A percentile compares a stretch with the other conserved stretches of the same genome.
Evolutionary conservation across 352 stramenopile genomes (phyloP).

Genomic region (Phytopythium kandeliae): DNA sequence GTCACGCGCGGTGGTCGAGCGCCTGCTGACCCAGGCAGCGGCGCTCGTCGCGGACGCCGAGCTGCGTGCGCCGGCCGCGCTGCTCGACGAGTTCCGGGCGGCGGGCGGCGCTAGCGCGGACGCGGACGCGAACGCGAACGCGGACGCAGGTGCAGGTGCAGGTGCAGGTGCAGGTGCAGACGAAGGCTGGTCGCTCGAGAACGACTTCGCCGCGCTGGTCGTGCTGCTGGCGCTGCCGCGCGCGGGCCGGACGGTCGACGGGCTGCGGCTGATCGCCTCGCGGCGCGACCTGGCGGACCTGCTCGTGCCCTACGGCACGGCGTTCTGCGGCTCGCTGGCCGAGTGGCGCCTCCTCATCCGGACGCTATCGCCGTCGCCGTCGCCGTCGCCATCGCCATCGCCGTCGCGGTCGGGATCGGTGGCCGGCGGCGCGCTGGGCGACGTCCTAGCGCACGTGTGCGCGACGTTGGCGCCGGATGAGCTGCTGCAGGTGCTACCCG

Average conservation of each 20-base stretch:
- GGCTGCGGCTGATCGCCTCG: constrained; percentile 52
- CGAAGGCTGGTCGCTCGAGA: constrained; percentile 37
- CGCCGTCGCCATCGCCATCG: too few species aligned
- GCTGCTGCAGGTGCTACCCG: constrained; percentile 67
- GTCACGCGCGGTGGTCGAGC: constrained; percentile 16
- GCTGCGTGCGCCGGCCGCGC: constrained; percentile 28
- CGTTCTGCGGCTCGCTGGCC: constrained; percentile 57
- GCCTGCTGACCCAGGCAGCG: constrained; percentile 42
- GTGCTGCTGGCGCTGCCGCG: constrained; percentile 56
- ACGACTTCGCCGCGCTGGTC: constrained; percentile 58
- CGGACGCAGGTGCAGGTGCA: constrained; percentile 2
- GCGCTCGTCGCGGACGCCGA: constrained; percentile 46
- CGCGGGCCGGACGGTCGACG: constrained; percentile 45
- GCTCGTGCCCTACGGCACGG: constrained; percentile 71
- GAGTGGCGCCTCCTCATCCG: constrained; percentile 76
- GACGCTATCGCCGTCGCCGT: constrained; percentile 45
- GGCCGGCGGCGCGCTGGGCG: constrained; percentile 46
- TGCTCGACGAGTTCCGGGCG: constrained; percentile 20
- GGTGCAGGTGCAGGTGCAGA: too few species aligned
- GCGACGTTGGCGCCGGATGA: constrained; percentile 70
- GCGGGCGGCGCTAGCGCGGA: constrained; percentile 2
- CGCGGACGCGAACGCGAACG: not conserved
- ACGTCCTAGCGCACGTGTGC: constrained; percentile 64
- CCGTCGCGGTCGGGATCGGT: too few species aligned
- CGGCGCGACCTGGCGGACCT: constrained; percentile 44